These are phyloP conservation scores for Saccharomyces hybrid DNA, from an alignment of 1,139 yeast genomes.

Conservation along the genomic window DNA sequence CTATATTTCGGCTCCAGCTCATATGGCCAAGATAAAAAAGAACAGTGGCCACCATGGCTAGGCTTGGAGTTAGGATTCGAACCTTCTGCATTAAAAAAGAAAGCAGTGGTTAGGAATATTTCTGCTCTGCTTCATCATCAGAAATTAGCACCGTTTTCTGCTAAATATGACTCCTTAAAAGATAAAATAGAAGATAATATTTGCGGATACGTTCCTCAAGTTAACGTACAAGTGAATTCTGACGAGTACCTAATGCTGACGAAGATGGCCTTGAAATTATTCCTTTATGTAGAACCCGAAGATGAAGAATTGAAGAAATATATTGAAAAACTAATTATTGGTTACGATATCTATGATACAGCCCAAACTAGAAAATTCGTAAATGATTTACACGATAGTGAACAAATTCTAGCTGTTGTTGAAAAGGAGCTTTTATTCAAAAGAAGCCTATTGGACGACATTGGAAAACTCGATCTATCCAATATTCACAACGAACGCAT, in stretches of 20 bases:
- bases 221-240: conserved; percentile 66
- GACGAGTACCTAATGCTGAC: conserved; percentile 62
- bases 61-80: conserved; percentile 71
- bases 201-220: conserved; percentile 59
- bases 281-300: conserved; percentile 59
- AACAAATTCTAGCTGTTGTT: conserved; percentile 40
- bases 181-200: conserved; percentile 37
- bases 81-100: conserved; percentile 47
- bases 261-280: conserved; percentile 54
- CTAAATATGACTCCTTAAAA: conserved; percentile 26
- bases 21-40: conserved; percentile 34
- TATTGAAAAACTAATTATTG: conserved; percentile 57
- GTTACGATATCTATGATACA: conserved; percentile 62
- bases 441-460: conserved; percentile 31
- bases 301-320: conserved; percentile 49
- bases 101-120: conserved; percentile 55
- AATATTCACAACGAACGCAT: conserved; percentile 26
- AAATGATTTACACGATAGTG: conserved; percentile 46
- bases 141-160: conserved; percentile 29
- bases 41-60: conserved; percentile 80
- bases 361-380: conserved; percentile 48
- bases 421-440: conserved; percentile 35
- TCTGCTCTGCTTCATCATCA: conserved; percentile 56
- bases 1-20: conserved; percentile 37
- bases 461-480: conserved; percentile 29